Conservation (phyloP, 2,329 filamentous ascomycete genomes). For the Claviceps arundinis region DNA sequence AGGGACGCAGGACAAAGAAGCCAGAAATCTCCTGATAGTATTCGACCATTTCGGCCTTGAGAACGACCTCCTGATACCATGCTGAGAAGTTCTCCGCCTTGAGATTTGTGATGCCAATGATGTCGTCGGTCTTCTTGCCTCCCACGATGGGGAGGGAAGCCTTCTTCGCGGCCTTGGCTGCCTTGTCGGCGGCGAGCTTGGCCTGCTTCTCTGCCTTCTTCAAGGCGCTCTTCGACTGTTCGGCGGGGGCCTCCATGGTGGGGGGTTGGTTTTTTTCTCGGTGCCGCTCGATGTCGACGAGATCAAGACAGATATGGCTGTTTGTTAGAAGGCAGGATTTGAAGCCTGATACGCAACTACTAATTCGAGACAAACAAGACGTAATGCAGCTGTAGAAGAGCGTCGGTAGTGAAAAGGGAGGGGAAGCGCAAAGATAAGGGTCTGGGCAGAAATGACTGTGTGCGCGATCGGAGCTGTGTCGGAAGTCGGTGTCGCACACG, state of each 20-base stretch:
- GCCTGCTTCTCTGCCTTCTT: constrained; percentile 55
- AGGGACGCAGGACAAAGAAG: constrained; percentile 80
- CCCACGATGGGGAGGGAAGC: constrained; percentile 35
- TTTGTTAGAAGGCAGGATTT: neutral
- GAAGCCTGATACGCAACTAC: neutral
- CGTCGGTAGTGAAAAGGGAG: neutral
- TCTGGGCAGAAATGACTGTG: constrained; percentile 2
- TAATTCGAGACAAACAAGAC: neutral
- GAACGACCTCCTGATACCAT: constrained; percentile 97
- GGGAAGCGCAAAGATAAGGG: neutral
- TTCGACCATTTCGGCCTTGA: constrained; percentile 94
- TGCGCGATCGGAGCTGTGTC: neutral
- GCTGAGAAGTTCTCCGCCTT: constrained; percentile 80
- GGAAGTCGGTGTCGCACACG: neutral
- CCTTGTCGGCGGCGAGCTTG: constrained; percentile 47
- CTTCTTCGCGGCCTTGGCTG: constrained; percentile 48
- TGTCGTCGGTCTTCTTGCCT: constrained; percentile 48
- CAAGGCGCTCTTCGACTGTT: constrained; percentile 46
- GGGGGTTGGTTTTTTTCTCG: constrained; percentile 4
- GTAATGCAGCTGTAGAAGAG: neutral
- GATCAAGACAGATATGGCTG: neutral
- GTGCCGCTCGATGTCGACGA: constrained; percentile 5
- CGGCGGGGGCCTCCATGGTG: constrained; percentile 18
- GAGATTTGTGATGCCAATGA: constrained; percentile 77
- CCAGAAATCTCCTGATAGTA: constrained; percentile 93